Base-by-base conservation (phyloP, 495 filamentous ascomycete genomes). In the Daldinia concentrica region DNA sequence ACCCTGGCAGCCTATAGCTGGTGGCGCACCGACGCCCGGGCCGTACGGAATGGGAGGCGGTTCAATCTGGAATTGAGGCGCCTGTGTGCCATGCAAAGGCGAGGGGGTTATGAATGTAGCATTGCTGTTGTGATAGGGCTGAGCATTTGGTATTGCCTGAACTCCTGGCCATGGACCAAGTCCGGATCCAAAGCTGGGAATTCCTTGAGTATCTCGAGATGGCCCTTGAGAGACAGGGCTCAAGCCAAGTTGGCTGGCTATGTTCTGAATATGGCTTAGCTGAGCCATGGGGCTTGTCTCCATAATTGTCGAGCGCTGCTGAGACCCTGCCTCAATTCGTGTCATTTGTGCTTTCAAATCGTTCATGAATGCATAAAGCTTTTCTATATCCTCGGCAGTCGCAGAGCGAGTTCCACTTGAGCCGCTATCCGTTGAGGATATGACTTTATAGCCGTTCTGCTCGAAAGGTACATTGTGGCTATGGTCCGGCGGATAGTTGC, bases 271-370 rank as follows among this genome's bases (percentile, higher is more conserved):
- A 8, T 43, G 29, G 4, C 26, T 45, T 7, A 69, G 29, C 6
- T 30, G 32, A 29, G 52, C 24, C 39, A 41, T 24, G 2, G 24
- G 15, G 2, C 43, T 37, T 8, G 17, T 14, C 19, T 69, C 60
- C 19, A 52, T 17, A 1, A 14, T 24, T n/a, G 22, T 26, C 1
- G 54, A 26, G 2, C 22, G 15, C 22, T 58, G 41, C 24, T 22
- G 30, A 12, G 66, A 24, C 6, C 27, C 43, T 32, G 60, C 51
- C 17, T 60, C 58, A 3, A 64, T 36, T 1, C 59, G 41, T n/a
- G 60, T 43, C 7, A 64, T 12, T 6, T 69, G 50, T 1, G 22
- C 32, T 19, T 30, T 58, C 27, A 64, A 12, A n/a, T 54, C 43
- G 1, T 29, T 11, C 15, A 64, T 36, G 6, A n/a, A 37, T 12